These are phyloP conservation scores for Coemansia sp. DNA, from an alignment of 192 early-diverging fungal genomes.

Conservation along the genomic window DNA sequence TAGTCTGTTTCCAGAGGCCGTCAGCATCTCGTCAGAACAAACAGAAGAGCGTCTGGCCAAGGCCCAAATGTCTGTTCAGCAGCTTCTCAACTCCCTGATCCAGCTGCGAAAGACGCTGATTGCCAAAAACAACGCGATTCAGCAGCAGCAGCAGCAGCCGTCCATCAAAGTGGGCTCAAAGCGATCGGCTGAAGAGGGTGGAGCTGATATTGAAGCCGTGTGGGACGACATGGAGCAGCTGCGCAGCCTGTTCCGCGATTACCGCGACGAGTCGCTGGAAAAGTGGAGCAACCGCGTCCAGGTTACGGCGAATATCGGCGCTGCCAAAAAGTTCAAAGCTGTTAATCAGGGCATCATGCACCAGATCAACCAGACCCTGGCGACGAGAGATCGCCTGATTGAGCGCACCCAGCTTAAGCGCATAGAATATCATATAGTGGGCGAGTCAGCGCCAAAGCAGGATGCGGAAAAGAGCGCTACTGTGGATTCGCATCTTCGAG, in stretches of 20 bases:
- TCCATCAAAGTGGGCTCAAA: slow-evolving; percentile 11
- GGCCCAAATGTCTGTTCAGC: slow-evolving; percentile 19
- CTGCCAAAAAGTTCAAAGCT: slow-evolving; percentile 92
- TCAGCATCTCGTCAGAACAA: slow-evolving; percentile 1
- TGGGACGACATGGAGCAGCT: slow-evolving; percentile 32
- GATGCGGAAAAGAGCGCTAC: slow-evolving; percentile 51
- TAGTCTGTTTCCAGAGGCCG: slow-evolving; percentile 18
- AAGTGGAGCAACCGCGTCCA: slow-evolving; percentile 92
- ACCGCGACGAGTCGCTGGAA: slow-evolving; percentile 81
- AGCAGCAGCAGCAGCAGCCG: slow-evolving; percentile 12
- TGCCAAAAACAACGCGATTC: slow-evolving; percentile 27
- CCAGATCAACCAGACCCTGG: slow-evolving; percentile 71
- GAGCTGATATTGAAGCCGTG: slow-evolving; percentile 10
- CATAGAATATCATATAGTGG: slow-evolving; percentile 59
- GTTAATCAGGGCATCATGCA: slow-evolving; percentile 80
- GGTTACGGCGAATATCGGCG: slow-evolving; percentile 62
- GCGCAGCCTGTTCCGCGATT: slow-evolving; percentile 61
- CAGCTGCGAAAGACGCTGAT: slow-evolving; percentile 29
- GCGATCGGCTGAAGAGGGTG: slow-evolving; percentile 17
- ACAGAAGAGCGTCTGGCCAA: neutral
- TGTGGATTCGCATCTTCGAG: slow-evolving; percentile 63
- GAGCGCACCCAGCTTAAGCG: slow-evolving; percentile 86
- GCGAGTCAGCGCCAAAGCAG: slow-evolving; percentile 7
- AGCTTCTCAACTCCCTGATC: slow-evolving; percentile 29
- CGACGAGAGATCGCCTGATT: slow-evolving; percentile 70